Conservation (phyloP, 148 eudicot species). For the Vaccinium macrocarpon region DNA sequence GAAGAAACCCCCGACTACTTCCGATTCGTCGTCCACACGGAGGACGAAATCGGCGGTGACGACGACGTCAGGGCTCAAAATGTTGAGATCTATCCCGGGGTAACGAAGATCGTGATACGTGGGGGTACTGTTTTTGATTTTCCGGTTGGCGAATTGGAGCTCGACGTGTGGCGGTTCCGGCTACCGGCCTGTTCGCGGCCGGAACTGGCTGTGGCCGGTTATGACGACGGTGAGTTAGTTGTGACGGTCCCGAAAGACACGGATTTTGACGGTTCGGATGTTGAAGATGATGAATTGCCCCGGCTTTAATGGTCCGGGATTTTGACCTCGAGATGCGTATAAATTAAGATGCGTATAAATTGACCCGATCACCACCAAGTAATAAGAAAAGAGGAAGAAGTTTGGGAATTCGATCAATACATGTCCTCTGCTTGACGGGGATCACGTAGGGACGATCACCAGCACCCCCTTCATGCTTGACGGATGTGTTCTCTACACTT, state of each 20-base stretch:
- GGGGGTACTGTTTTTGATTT: slow-evolving; percentile 23
- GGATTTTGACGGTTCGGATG: slow-evolving; percentile 17
- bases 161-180: slow-evolving; percentile 85
- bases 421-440: too few relatives aligned
- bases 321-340: too few relatives aligned
- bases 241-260: slow-evolving; percentile 70
- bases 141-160: slow-evolving; percentile 46
- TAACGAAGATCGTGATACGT: slow-evolving; percentile 66
- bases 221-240: slow-evolving; percentile 59
- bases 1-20: slow-evolving; percentile 55
- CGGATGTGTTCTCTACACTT: too few relatives aligned
- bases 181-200: slow-evolving; percentile 60
- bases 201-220: slow-evolving; percentile 62
- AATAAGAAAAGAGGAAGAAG: too few relatives aligned
- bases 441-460: too few relatives aligned
- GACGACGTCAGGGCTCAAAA: slow-evolving; percentile 48
- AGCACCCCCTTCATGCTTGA: too few relatives aligned
- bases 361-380: too few relatives aligned
- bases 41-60: slow-evolving; percentile 34
- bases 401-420: too few relatives aligned
- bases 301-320: too few relatives aligned
- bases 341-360: too few relatives aligned
- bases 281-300: neutral
- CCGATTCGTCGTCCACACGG: slow-evolving; percentile 52
- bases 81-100: slow-evolving; percentile 70